Base-by-base conservation (phyloP, 2,329 filamentous ascomycete species). In the Talaromyces sp. region DNA sequence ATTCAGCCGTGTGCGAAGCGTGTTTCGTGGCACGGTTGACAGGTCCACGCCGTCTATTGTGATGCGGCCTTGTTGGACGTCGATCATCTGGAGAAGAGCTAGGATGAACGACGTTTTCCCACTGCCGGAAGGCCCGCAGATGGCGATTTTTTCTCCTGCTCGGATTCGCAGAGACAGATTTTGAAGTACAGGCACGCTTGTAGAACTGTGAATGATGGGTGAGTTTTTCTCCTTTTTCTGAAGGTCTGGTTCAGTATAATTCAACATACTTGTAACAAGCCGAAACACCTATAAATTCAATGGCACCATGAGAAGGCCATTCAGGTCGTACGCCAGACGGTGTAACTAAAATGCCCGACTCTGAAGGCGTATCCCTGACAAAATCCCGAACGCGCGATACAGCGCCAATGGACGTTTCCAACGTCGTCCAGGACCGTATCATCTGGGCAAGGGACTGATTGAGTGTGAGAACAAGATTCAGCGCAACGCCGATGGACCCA, bases 381-480 rank as follows among this genome's bases (percentile, higher is more conserved):
- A 84, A 84, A n/a, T 75, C 73, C 64, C 79, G 81, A 59, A 84
- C 75, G 21, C 83, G 75, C 3, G 78, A 73, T 3, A 85, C 76
- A 7, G 81, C 81, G 6, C 83, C 83, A 45, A 85, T 77, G 36
- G 78, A 77, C 0, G 81, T 85, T 62, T 85, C 83, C 10, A 85
- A 69, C 46, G 75, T 75, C 0, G 82, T 84, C 81, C 81, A 85
- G 53, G 74, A 77, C 22, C 73, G 73, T 8, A 82, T 73, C 15
- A 81, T 66, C 6, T 77, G 66, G 53, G 78, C 79, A 58, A 84
- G 72, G 53, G 72, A 76, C 45, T 78, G 73, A 46, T 78, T 81
- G 67, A 84, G 81, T 25, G 75, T 68, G n/a, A 84, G 76, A 37
- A 83, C 73, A 56, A 81, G 81, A 17, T 81, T 67, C 10, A 84